Evolutionary conservation across 306 rosid genomes (phyloP).

Genomic region (Cicer bijugum): DNA sequence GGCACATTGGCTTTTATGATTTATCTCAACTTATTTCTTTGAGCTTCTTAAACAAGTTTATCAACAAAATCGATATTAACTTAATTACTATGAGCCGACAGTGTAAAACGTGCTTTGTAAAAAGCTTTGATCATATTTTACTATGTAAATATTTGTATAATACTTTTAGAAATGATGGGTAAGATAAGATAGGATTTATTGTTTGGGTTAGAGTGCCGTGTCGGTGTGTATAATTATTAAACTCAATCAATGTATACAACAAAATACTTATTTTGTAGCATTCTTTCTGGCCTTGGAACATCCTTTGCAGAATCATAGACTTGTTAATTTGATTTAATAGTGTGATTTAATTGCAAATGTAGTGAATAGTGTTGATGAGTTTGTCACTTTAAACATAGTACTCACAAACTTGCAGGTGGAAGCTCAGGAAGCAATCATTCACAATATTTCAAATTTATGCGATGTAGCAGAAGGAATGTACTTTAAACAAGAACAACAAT

Average conservation of each 20-base stretch:
- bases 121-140: neutral
- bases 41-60: neutral
- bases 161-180: neutral
- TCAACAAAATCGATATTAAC: neutral
- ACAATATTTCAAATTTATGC: slow-evolving; percentile 60
- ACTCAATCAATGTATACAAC: neutral
- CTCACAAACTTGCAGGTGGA: slow-evolving; percentile 58
- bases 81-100: neutral
- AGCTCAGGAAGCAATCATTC: slow-evolving; percentile 69
- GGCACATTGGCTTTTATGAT: neutral
- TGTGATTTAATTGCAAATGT: slow-evolving; percentile 4
- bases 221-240: neutral
- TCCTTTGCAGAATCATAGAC: slow-evolving; percentile 1
- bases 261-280: slow-evolving; percentile 4
- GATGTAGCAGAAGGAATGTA: slow-evolving; percentile 69
- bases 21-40: neutral
- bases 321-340: neutral
- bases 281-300: neutral
- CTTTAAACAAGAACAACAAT: slow-evolving; percentile 54
- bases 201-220: neutral
- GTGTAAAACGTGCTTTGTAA: too few species aligned
- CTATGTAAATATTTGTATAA: neutral
- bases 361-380: slow-evolving; percentile 19
- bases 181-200: neutral
- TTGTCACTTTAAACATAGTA: slow-evolving; percentile 27